Base-by-base conservation (phyloP, 2,329 filamentous ascomycete species). In the Lachnellula occidentalis region DNA sequence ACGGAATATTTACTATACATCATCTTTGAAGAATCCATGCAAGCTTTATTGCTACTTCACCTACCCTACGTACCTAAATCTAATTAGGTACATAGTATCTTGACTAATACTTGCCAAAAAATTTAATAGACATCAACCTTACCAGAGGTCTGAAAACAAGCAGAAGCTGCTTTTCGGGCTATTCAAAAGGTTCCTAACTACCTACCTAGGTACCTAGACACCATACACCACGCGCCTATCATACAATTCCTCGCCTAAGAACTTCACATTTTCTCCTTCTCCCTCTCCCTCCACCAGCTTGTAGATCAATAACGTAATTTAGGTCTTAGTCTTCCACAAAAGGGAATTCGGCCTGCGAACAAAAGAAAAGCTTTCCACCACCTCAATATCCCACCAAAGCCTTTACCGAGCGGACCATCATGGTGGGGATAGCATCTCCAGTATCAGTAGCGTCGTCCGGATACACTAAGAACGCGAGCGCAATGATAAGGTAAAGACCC, bases 391-490 rank as follows among this genome's bases (percentile, higher is more conserved):
- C 43, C 22, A 21, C 43, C 22, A 46, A 7, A n/a, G 50, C 41
- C n/a, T 47, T 46, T 12, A 41, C 45, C 8, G 51, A 54, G 22
- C 48, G 34, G 21, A 50, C 53, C 17, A 55, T 19, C 8, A 48
- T 21, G 9, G 12, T 22, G 14, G 48, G 24, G 22, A 42, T 34
- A 5, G 41, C 22, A 17, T 43, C 49, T 34, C 22, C 21, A 37
- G 14, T 21, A 31, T 56, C 34, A 1, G 51, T 37, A 5, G 63
- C 75, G 58, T 78, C 71, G 59, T 82, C 79, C 2, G 80, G 80
- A 64, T 83, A 83, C 49, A 84, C 79, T 66, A 78, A 78, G 66
- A 84, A 83, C 5, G 80, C 80, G 39, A 83, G 69, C 3, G 77
- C 80, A 54, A 83, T 83, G 54, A 84, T 83, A 55, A 77, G 73